Percentiles rank a stretch among this genome's conserved stretches.
Evolutionary conservation across 805 yeast species (phyloP).

Genomic region (Myxozyma sirexii): DNA sequence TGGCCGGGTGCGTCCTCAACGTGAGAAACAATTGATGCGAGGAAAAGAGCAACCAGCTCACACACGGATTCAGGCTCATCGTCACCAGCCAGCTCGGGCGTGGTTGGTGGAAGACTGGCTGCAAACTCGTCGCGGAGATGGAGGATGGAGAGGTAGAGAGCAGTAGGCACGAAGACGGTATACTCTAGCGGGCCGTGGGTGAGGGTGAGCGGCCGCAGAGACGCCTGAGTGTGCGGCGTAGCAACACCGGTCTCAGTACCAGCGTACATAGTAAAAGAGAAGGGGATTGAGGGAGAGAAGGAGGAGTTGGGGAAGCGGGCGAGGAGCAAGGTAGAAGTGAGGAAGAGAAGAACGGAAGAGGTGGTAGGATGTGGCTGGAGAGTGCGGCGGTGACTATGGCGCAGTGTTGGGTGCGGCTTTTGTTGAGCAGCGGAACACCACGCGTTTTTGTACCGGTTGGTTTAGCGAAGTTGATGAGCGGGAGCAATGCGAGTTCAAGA

Average conservation of each 20-base stretch:
- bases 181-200: constrained; percentile 87
- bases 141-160: constrained; percentile 74
- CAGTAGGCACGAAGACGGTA: constrained; percentile 82
- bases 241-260: constrained; percentile 46
- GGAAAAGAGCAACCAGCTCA: constrained; percentile 79
- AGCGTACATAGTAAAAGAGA: constrained; percentile 30
- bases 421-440: neutral
- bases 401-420: constrained; percentile 19
- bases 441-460: no score
- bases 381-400: constrained; percentile 4
- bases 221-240: constrained; percentile 50
- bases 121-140: constrained; percentile 86
- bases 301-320: neutral
- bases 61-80: constrained; percentile 86
- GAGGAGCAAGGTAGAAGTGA: neutral
- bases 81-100: constrained; percentile 83
- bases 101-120: constrained; percentile 65
- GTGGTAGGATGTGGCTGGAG: neutral
- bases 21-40: constrained; percentile 57
- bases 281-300: neutral
- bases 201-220: constrained; percentile 79
- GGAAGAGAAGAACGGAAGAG: constrained; percentile 3
- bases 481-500: no score
- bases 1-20: constrained; percentile 52
- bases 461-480: no score